phyloP scores from a whole-genome alignment of 2,329 filamentous ascomycete genomes.

The Scedosporium apiospermum region DNA sequence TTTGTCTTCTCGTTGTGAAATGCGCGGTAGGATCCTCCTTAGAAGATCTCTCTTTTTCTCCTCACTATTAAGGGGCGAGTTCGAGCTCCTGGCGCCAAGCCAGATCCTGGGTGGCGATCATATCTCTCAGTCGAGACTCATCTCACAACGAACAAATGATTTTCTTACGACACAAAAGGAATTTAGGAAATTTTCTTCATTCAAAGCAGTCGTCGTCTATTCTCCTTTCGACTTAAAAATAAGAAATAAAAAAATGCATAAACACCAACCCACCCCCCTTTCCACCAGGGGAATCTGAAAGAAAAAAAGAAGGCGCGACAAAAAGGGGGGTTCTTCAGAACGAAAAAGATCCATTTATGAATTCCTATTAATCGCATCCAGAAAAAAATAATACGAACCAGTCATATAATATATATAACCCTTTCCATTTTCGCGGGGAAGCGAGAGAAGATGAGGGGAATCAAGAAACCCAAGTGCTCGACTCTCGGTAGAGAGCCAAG shows the following conservation, averaged over 20 bases:
- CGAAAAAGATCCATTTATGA: slow-evolving; percentile 14
- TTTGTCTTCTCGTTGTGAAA: neutral
- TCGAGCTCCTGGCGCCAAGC: neutral
- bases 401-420: slow-evolving; percentile 27
- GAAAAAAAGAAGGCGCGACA: slow-evolving; percentile 14
- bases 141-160: neutral
- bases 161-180: neutral
- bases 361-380: slow-evolving; percentile 24
- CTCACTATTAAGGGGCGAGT: neutral
- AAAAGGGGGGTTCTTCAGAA: neutral
- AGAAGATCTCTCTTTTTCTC: too few species aligned
- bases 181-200: neutral
- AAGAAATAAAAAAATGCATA: neutral
- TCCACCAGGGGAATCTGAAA: slow-evolving; percentile 8
- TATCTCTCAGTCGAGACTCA: neutral
- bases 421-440: slow-evolving; percentile 8
- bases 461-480: slow-evolving; percentile 16
- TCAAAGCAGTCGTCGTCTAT: neutral
- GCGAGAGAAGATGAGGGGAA: slow-evolving; percentile 7
- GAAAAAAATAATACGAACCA: slow-evolving; percentile 43
- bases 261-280: neutral
- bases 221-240: neutral
- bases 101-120: neutral
- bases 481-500: neutral
- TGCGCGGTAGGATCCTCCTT: neutral